Conservation (phyloP, 2,329 filamentous ascomycete species). For the Colletotrichum trifolii region DNA sequence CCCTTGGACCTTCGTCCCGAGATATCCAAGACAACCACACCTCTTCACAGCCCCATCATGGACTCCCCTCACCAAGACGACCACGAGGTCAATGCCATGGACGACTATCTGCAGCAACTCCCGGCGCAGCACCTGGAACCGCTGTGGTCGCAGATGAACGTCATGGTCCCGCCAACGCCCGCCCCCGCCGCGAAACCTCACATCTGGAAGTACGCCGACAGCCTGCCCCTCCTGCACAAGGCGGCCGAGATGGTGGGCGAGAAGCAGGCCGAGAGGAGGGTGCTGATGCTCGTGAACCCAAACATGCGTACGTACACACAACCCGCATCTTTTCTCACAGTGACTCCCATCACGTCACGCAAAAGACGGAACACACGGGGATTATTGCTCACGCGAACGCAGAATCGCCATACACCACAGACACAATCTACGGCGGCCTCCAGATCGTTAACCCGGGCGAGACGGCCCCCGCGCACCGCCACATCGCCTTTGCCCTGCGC, state of each 20-base stretch:
- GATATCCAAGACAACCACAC: not conserved
- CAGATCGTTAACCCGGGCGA: constrained; percentile 68
- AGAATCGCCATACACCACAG: constrained; percentile 66
- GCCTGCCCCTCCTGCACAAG: constrained; percentile 47
- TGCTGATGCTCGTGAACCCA: constrained; percentile 56
- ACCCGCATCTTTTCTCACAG: too few relatives aligned
- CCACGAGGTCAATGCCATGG: constrained; percentile 41
- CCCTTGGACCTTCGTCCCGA: not conserved
- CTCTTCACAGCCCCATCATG: not conserved
- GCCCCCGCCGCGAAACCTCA: constrained; percentile 54
- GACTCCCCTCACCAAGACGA: constrained; percentile 29
- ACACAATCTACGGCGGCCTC: constrained; percentile 67
- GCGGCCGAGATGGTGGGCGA: constrained; percentile 51
- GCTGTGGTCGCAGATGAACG: constrained; percentile 60
- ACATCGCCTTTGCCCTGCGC: constrained; percentile 66
- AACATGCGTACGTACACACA: constrained; percentile 43
- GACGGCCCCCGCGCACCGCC: constrained; percentile 64
- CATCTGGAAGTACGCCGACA: constrained; percentile 51
- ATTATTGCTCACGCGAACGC: not conserved
- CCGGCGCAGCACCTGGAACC: constrained; percentile 50
- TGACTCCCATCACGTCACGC: not conserved
- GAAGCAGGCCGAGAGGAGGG: constrained; percentile 54
- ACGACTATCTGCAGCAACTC: constrained; percentile 43
- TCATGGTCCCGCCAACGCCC: constrained; percentile 58
- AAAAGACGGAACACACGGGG: not conserved